Evolutionary conservation across 108 stramenopile genomes (phyloP), one percentile per base, ranked within the genome.

Genomic region (Tribonema minus): DNA sequence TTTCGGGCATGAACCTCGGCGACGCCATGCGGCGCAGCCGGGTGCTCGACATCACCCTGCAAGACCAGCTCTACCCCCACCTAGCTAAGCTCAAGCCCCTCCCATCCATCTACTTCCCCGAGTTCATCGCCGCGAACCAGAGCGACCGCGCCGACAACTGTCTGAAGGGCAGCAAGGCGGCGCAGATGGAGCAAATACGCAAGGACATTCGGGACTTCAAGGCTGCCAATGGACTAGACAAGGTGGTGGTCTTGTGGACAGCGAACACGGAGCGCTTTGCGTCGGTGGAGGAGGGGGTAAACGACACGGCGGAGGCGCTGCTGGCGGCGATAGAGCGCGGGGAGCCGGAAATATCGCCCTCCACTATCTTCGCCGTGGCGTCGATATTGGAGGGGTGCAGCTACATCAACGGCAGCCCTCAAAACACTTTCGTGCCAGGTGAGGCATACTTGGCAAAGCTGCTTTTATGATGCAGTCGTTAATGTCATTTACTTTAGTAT

Each of bases 391-490:
- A 96, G 83, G 94, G 94, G 27, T 93, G 92, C 80, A 90, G 91
- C 4, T 98, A 93, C 87, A 95, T 98, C 89, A 98, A 98, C 82
- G 97, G 97, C 25, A 94, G 93, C 3, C 97, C 97, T 1, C 97
- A 98, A 82, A 98, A 98, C 87, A 96, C 95, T 7, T 96, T 98
- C 74, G 95, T 98, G n/a, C 97, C 97, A n/a, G 95, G 93, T 9
- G 92, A 94, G 58, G 71, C 94, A 54, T 92, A 96, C 67, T 85
- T 96, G 58, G 95, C 95, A 31, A 74, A 89, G 70, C 85, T 88
- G n/a, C n/a, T n/a, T n/a, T n/a, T n/a, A n/a, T n/a, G n/a, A n/a
- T n/a, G n/a, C n/a, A n/a, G n/a, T n/a, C n/a, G n/a, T n/a, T n/a
- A n/a, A n/a, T n/a, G n/a, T n/a, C n/a, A n/a, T n/a, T n/a, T n/a